Evolutionary conservation across 441 rosid genomes (phyloP).

Genomic region (Brassica balearica): DNA sequence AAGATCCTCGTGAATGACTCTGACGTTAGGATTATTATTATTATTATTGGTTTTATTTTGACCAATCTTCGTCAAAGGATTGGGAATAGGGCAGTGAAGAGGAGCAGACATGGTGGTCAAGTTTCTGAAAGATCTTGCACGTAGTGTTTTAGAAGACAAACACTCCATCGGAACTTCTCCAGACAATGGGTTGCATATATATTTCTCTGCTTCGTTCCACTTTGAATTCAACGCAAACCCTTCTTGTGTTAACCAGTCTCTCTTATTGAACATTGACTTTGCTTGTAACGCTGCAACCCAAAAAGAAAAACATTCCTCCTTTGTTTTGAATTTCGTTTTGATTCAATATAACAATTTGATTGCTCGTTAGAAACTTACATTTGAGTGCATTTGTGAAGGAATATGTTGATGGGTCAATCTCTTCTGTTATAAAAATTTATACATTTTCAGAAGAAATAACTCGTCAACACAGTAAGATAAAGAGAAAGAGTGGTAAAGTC

Average conservation of each 20-base stretch:
- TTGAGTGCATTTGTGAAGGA: slow-evolving; percentile 84
- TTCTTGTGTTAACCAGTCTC: slow-evolving; percentile 75
- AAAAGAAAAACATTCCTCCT: not conserved
- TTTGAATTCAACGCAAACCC: slow-evolving; percentile 88
- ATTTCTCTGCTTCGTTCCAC: slow-evolving; percentile 97
- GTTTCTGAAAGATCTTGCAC: slow-evolving; percentile 75
- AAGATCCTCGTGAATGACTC: slow-evolving; percentile 50
- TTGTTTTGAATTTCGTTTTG: not conserved
- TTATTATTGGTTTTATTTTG: slow-evolving; percentile 45
- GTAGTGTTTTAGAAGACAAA: slow-evolving; percentile 80
- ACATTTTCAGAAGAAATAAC: not conserved
- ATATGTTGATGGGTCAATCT: slow-evolving; percentile 91
- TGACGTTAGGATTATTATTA: slow-evolving; percentile 38
- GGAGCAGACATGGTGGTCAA: slow-evolving; percentile 81
- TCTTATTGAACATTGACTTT: slow-evolving; percentile 57
- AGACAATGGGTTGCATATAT: slow-evolving; percentile 88
- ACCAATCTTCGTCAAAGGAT: slow-evolving; percentile 30
- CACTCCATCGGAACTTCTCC: slow-evolving; percentile 95
- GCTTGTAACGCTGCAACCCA: slow-evolving; percentile 76
- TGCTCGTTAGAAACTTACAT: slow-evolving; percentile 47
- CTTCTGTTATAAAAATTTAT: slow-evolving; percentile 45
- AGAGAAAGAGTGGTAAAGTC: slow-evolving; percentile 7
- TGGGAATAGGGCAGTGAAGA: slow-evolving; percentile 55
- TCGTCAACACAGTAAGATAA: not conserved
- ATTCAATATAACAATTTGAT: not conserved